Evolutionary conservation across 2,329 filamentous ascomycete species (phyloP).

Genomic region (Botrytis pseudocinerea): DNA sequence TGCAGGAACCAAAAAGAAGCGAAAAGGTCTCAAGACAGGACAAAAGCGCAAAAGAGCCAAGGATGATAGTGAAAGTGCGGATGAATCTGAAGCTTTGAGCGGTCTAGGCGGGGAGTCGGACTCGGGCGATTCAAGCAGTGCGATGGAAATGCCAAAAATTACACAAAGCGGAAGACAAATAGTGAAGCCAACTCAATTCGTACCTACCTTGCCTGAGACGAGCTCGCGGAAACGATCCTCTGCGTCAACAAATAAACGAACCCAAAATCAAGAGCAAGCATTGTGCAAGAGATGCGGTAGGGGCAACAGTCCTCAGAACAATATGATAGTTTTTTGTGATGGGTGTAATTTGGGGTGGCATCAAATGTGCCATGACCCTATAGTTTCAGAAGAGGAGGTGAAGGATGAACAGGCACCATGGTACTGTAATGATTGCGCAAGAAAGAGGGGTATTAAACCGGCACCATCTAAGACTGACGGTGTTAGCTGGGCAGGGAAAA

Average conservation of each 20-base stretch:
- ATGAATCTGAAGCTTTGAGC: conserved; percentile 39
- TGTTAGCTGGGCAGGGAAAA: conserved; percentile 40
- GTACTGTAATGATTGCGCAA: conserved; percentile 65
- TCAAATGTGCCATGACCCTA: conserved; percentile 76
- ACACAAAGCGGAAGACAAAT: conserved; percentile 77
- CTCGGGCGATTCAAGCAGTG: conserved; percentile 44
- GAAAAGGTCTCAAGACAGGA: conserved; percentile 31
- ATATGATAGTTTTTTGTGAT: conserved; percentile 85
- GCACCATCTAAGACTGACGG: conserved; percentile 37
- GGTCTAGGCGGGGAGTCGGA: conserved; percentile 42
- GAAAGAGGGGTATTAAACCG: conserved; percentile 49
- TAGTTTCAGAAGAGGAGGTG: conserved; percentile 69
- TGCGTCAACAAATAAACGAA: conserved; percentile 53
- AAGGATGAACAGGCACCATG: conserved; percentile 67
- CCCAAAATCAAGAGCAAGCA: conserved; percentile 53
- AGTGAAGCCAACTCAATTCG: conserved; percentile 63
- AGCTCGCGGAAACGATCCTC: conserved; percentile 43
- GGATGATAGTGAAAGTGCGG: conserved; percentile 36
- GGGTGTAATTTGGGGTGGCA: conserved; percentile 79
- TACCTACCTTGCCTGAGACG: conserved; percentile 54
- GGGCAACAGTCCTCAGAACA: conserved; percentile 68
- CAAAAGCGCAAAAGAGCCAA: conserved; percentile 40
- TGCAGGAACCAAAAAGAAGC: conserved; percentile 28
- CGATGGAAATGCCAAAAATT: conserved; percentile 58
- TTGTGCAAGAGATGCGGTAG: conserved; percentile 73